These are phyloP conservation scores for Aspergillus luchuensis DNA, from an alignment of 2,329 filamentous ascomycete species.

Conservation along the genomic window DNA sequence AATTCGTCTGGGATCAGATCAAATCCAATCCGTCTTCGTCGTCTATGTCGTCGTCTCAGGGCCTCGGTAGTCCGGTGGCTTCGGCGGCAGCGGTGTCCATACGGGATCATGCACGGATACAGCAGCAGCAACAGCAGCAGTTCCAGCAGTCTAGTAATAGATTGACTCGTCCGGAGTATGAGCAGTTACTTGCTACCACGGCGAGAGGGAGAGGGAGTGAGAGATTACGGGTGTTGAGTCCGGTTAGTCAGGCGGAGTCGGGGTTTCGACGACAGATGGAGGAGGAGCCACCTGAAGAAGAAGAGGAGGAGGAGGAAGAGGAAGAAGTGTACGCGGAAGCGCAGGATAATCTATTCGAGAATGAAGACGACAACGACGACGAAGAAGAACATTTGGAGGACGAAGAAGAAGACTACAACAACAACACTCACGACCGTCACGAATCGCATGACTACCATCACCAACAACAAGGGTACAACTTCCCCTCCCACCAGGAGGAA, in stretches of 20 bases:
- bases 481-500: slow-evolving; percentile 13
- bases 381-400: background rate
- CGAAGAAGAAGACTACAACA: slow-evolving; percentile 1
- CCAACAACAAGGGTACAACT: background rate
- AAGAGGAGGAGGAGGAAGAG: slow-evolving; percentile 34
- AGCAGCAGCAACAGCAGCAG: slow-evolving; percentile 18
- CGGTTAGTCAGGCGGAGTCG: slow-evolving; percentile 76
- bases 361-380: slow-evolving; percentile 20
- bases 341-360: slow-evolving; percentile 36
- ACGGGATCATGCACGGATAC: slow-evolving; percentile 26
- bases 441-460: slow-evolving; percentile 8
- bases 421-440: slow-evolving; percentile 1
- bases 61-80: background rate
- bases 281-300: slow-evolving; percentile 38
- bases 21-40: slow-evolving; percentile 75
- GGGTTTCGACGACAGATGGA: slow-evolving; percentile 33
- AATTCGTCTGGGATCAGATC: slow-evolving; percentile 99
- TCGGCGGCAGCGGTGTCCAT: too few relatives aligned
- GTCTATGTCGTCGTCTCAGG: slow-evolving; percentile 32
- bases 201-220: slow-evolving; percentile 33
- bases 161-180: slow-evolving; percentile 40
- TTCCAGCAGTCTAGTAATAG: too few relatives aligned
- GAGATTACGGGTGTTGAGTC: slow-evolving; percentile 73
- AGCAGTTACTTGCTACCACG: slow-evolving; percentile 50
- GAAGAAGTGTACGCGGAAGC: slow-evolving; percentile 41